Evolutionary conservation across 306 rosid genomes (phyloP), one percentile per base, ranked within the genome.

Genomic region (Cicer chorassanicum): DNA sequence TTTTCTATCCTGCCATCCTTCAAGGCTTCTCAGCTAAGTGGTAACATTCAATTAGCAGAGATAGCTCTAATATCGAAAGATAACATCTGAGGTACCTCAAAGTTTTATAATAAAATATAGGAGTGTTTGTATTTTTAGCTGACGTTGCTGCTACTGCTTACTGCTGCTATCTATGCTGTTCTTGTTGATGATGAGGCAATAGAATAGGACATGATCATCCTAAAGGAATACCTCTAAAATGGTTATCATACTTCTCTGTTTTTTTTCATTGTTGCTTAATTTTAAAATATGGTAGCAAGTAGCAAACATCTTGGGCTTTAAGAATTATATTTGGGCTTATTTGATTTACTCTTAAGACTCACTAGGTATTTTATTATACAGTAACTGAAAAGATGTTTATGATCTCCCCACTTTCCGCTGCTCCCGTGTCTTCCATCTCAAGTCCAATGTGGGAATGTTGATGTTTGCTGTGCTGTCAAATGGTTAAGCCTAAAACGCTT

Each of bases 11-110:
- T 92, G 84, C 97, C 97, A 39, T 66, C 86, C 14, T 38, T 42
- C 78, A 94, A 94, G 86, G 88, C 90, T 54, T 81, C 97, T 40
- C 43, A 62, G 40, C 77, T 94, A 71, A 90, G 93, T 80, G 99
- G 92, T 50, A 90, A 92, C 83, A 87, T 92, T 67, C 96, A 92
- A 50, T 82, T 94, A 88, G 96, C 87, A 68, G 99, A 94, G 86
- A 89, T 94, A 56, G 82, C 83, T 79, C 86, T 86, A 53, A 84
- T 68, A 74, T 88, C 77, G 81, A 69, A 67, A 81, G 72, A 39
- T 44, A 81, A 79, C 13, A 59, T 80, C 73, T 67, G 81, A 85
- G 86, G 77, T 81, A 55, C 63, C 76, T 60, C 68, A 42, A 40
- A 68, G 24, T 73, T 77, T 77, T 78, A 43, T 65, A 21, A 65